A percentile compares a stretch with the other conserved stretches of the same genome.
Evolutionary conservation across 2,329 filamentous ascomycete species (phyloP).

Genomic region (Penicillium janthinellum): DNA sequence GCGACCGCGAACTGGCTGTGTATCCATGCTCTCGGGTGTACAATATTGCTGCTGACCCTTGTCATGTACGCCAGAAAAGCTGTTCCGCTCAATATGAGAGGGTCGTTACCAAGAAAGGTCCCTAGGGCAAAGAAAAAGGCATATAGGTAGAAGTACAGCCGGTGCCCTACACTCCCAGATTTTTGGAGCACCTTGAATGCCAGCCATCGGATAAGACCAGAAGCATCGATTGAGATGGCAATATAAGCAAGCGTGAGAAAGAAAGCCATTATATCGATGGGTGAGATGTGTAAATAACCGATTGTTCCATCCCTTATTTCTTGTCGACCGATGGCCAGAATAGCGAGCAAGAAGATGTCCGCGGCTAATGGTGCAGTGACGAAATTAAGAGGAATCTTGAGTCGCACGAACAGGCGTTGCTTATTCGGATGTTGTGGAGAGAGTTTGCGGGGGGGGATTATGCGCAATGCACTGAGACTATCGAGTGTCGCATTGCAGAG

Average conservation of each 20-base stretch:
- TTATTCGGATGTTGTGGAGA: constrained; percentile 28
- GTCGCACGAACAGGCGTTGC: constrained; percentile 49
- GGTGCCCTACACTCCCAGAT: constrained; percentile 67
- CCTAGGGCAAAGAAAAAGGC: constrained; percentile 70
- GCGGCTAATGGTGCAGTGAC: constrained; percentile 71
- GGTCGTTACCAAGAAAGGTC: constrained; percentile 72
- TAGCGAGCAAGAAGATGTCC: constrained; percentile 71
- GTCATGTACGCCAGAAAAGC: constrained; percentile 78
- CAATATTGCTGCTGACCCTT: constrained; percentile 71
- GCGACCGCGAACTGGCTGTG: constrained; percentile 70
- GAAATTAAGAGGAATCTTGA: constrained; percentile 68
- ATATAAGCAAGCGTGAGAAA: constrained; percentile 75
- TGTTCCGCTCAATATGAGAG: constrained; percentile 73
- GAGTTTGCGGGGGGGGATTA: constrained; percentile 52
- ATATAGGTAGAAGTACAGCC: constrained; percentile 73
- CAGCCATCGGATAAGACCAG: constrained; percentile 69
- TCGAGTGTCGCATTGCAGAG: constrained; percentile 52
- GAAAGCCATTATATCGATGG: constrained; percentile 73
- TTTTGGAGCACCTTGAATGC: constrained; percentile 71
- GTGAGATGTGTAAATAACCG: constrained; percentile 66
- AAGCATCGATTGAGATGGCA: constrained; percentile 75
- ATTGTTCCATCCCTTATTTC: constrained; percentile 71
- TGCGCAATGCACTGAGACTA: constrained; percentile 50
- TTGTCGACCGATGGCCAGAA: constrained; percentile 64
- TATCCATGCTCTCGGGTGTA: constrained; percentile 72